Percentiles rank a stretch among this genome's conserved stretches.
phyloP scores from a whole-genome alignment of 2,329 filamentous ascomycete genomes.

The Penicillium sp. region DNA sequence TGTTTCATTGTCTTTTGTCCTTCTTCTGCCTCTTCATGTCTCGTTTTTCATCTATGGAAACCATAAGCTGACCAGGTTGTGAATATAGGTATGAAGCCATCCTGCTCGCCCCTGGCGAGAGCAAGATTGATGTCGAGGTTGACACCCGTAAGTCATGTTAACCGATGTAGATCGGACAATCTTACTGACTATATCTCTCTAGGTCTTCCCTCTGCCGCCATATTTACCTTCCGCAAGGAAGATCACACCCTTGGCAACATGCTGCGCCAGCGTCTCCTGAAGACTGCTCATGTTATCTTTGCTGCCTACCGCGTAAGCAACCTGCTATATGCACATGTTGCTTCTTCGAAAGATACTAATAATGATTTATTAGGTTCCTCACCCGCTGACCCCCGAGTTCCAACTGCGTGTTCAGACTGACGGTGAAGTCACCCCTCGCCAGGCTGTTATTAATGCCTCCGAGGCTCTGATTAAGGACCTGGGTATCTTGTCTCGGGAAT shows the following conservation, averaged over 20 bases:
- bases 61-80: conserved; percentile 1
- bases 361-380: conserved; percentile 37
- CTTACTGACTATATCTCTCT: conserved; percentile 7
- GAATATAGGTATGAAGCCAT: conserved; percentile 82
- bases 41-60: background rate
- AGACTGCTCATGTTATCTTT: conserved; percentile 80
- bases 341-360: background rate
- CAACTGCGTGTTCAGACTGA: conserved; percentile 87
- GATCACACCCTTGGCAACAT: conserved; percentile 95
- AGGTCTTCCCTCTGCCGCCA: conserved; percentile 92
- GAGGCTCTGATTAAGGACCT: conserved; percentile 79
- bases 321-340: background rate
- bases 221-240: conserved; percentile 95
- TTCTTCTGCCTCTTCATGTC: background rate
- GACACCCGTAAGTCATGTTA: conserved; percentile 72
- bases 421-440: conserved; percentile 81
- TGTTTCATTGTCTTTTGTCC: background rate
- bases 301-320: conserved; percentile 78
- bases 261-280: conserved; percentile 78
- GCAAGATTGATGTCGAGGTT: conserved; percentile 84
- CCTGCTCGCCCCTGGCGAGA: conserved; percentile 80
- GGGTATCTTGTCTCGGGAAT: conserved; percentile 76
- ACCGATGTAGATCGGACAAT: background rate
- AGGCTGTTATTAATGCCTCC: conserved; percentile 77
- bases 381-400: conserved; percentile 53